Evolutionary conservation across 208 protist genomes (phyloP).

Genomic region (Wallacemonas sp.): DNA sequence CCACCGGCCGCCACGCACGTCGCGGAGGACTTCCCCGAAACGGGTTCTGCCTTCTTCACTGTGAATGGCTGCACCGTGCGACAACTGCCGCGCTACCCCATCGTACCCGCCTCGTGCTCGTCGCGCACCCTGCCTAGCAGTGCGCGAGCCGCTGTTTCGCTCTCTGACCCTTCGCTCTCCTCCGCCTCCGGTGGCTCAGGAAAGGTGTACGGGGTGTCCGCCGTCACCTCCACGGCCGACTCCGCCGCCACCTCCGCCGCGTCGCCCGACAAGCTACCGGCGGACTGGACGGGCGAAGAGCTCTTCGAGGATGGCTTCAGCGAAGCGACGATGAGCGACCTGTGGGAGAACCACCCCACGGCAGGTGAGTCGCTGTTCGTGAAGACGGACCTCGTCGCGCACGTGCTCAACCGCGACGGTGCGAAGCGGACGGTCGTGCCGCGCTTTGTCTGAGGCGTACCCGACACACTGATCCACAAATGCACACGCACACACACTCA

Average conservation of each 20-base stretch:
- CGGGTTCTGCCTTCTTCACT: constrained; percentile 15
- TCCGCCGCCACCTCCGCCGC: background rate
- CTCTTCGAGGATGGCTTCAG: constrained; percentile 1
- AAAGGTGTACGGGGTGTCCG: constrained; percentile 7
- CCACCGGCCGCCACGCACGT: constrained; percentile 1
- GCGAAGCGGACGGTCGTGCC: constrained; percentile 15
- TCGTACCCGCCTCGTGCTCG: background rate
- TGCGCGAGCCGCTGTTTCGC: background rate
- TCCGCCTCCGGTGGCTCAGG: background rate
- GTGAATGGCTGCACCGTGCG: constrained; percentile 13
- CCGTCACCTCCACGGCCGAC: background rate
- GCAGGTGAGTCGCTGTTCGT: constrained; percentile 15
- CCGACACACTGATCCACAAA: too few relatives aligned
- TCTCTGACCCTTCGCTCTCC: background rate
- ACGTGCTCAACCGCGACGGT: constrained; percentile 21
- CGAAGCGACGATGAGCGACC: constrained; percentile 15
- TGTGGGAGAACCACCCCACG: constrained; percentile 20
- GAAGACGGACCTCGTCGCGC: background rate
- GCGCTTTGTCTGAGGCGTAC: background rate
- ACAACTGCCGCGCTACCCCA: constrained; percentile 12
- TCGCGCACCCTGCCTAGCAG: background rate
- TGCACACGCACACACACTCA: background rate
- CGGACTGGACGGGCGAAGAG: constrained; percentile 9
- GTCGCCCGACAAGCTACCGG: background rate
- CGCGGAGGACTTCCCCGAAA: background rate